Base-by-base conservation (phyloP, 1,284 basidiomycete genomes). In the Coniferiporia sulphurascens region DNA sequence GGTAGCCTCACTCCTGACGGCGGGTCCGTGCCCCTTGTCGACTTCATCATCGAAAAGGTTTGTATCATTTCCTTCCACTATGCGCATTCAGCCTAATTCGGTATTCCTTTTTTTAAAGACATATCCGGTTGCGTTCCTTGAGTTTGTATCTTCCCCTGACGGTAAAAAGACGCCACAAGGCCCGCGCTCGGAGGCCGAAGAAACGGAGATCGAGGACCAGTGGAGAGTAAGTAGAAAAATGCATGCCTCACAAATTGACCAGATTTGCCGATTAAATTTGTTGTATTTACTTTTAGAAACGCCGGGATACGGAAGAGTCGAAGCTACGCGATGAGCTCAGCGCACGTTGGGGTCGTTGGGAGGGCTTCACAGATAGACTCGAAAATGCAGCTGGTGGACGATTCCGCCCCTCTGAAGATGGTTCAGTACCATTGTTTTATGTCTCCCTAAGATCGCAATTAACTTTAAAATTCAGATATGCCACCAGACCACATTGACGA, bases 1-100 rank as follows among this genome's bases (percentile, higher is more conserved):
- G 82, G 87, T 55, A 93, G 89, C 65, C 73, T 99, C 51, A 87
- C 86, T 0, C 71, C 85, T 0, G 92, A 96, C 64, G 96, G 96
- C 0, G 97, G 96, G 0, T 61, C 78, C 3, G 82, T 97, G 0
- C 77, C 88, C 2, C 76, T 87, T 8, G 79, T 96, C 79, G 91
- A 95, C 67, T 65, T 98, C 2, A 76, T 86, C 6, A 74, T 98
- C 10, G 76, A 82, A 3, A 91, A 89, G 73, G 84, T 87, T 54
- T 44, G 65, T 38, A n/a, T 12, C 19, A 15, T 15, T 74, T 71
- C 35, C 63, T 73, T 51, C 55, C 74, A 69, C 1, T 76, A 68
- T 58, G 67, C 71, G 21, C 66, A 52, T 27, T n/a, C n/a, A n/a
- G 70, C 38, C 56, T 61, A 4, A 60, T 22, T n/a, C n/a, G n/a